Evolutionary conservation across 2,329 filamentous ascomycete species (phyloP), one percentile per base, ranked within the genome.

Genomic region (Ceratocystis colombiana): DNA sequence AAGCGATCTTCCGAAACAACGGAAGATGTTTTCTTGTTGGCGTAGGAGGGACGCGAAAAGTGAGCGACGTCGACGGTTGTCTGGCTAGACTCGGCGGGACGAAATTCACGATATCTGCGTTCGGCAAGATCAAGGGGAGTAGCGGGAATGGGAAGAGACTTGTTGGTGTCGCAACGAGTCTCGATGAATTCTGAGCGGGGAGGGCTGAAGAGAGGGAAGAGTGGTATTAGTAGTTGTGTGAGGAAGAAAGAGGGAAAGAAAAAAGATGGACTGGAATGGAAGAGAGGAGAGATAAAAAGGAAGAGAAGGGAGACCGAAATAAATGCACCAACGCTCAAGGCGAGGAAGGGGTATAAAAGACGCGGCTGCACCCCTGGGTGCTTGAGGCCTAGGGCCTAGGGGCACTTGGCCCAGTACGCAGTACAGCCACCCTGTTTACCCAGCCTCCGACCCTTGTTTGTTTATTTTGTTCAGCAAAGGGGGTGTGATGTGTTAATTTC

Each of bases 111-210:
- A 75, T 86, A 87, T 76, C 86, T 80, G 77, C 82, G 83, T 77
- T 88, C 85, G 73, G 83, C 83, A 71, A 82, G 75, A 77, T 88
- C 85, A 75, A 87, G 80, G 71, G 80, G 77, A 71, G 73, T 73
- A 72, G 79, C 75, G 73, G 77, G 77, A 69, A 77, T 75, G 73
- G 78, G 77, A 71, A 76, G 75, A 70, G 79, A 80, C 70, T 72
- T 73, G 75, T 88, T 81, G 74, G 86, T 79, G 77, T 89, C 84
- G 76, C 89, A 77, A 75, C 84, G 83, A 75, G 83, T 81, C 76
- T 87, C 83, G 73, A 81, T 78, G 79, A 84, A 85, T 72, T 78
- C 72, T 70, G 73, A 73, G 70, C 71, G 71, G 73, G 73, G 76
- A 73, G 66, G 70, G 64, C 45, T 69, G 66, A 62, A 71, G 66